Evolutionary conservation across 352 stramenopile genomes (phyloP).

Genomic region (Phytopythium aichiense): DNA sequence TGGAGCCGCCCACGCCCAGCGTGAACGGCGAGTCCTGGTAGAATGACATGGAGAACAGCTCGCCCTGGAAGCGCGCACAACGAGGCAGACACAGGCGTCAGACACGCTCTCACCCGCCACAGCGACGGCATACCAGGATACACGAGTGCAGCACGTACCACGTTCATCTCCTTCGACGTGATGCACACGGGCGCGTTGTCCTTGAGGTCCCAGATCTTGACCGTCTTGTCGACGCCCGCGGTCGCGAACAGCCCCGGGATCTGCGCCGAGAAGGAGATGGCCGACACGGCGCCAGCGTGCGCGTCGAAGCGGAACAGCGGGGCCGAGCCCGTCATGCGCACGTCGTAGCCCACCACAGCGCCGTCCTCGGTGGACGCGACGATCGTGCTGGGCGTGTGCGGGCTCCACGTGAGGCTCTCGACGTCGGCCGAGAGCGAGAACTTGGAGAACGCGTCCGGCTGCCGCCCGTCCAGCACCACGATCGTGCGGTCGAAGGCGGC

Average conservation of each 20-base stretch:
- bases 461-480: conserved; percentile 92
- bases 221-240: conserved; percentile 96
- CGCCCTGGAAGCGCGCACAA: conserved; percentile 37
- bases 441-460: conserved; percentile 73
- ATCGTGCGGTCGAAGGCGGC: conserved; percentile 94
- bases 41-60: conserved; percentile 90
- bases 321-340: conserved; percentile 91
- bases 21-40: conserved; percentile 88
- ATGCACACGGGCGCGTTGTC: conserved; percentile 72
- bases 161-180: conserved; percentile 90
- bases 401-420: conserved; percentile 93
- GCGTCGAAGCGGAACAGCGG: conserved; percentile 93
- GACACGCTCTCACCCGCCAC: not conserved
- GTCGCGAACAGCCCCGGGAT: conserved; percentile 94
- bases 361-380: conserved; percentile 95
- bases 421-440: conserved; percentile 84
- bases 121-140: no score
- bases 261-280: conserved; percentile 82
- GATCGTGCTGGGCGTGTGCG: conserved; percentile 90
- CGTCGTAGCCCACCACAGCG: conserved; percentile 92
- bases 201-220: conserved; percentile 96
- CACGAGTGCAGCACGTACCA: conserved; percentile 46
- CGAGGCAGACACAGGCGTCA: not conserved
- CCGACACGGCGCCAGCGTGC: conserved; percentile 84
- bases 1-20: conserved; percentile 86